Conservation (phyloP, 2,329 filamentous ascomycete genomes). For the Fusarium sp. region DNA sequence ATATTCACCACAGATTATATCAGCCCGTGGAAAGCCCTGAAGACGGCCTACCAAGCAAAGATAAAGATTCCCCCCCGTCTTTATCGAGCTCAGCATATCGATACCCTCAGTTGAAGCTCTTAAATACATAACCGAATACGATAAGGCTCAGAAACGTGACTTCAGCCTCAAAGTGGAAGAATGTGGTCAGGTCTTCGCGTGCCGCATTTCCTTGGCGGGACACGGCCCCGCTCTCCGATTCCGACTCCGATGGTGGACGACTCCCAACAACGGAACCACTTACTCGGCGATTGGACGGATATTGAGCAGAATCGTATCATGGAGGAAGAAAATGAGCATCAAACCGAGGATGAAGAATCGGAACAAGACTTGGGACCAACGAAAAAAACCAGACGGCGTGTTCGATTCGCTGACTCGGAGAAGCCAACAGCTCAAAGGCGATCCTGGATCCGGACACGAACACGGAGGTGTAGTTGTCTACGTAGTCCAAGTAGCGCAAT, state of each 20-base stretch:
- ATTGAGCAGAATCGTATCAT: slow-evolving; percentile 7
- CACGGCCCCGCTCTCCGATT: slow-evolving; percentile 22
- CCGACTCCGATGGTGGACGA: slow-evolving; percentile 3
- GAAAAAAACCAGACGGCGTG: background rate
- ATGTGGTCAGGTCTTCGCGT: slow-evolving; percentile 22
- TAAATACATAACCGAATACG: background rate
- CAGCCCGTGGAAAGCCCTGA: background rate
- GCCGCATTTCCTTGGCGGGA: slow-evolving; percentile 20
- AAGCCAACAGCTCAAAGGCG: slow-evolving; percentile 5
- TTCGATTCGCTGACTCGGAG: slow-evolving; percentile 9
- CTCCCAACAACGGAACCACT: slow-evolving; percentile 22
- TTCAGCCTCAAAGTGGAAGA: slow-evolving; percentile 4
- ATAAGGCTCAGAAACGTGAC: slow-evolving; percentile 12
- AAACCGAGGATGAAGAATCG: background rate
- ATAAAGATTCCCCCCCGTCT: background rate
- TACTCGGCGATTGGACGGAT: slow-evolving; percentile 35
- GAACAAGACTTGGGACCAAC: background rate
- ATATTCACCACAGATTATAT: background rate
- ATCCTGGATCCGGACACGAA: background rate
- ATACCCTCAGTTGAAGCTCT: background rate
- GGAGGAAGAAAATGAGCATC: background rate
- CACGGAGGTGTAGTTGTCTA: slow-evolving; percentile 17
- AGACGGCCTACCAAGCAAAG: background rate
- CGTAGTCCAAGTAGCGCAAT: slow-evolving; percentile 41
- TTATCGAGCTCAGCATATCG: background rate